Percentiles rank a stretch among this genome's conserved stretches.
These are phyloP conservation scores for Platanthera guangdongensis DNA, from an alignment of 106 monocot species.

Conservation along the genomic window DNA sequence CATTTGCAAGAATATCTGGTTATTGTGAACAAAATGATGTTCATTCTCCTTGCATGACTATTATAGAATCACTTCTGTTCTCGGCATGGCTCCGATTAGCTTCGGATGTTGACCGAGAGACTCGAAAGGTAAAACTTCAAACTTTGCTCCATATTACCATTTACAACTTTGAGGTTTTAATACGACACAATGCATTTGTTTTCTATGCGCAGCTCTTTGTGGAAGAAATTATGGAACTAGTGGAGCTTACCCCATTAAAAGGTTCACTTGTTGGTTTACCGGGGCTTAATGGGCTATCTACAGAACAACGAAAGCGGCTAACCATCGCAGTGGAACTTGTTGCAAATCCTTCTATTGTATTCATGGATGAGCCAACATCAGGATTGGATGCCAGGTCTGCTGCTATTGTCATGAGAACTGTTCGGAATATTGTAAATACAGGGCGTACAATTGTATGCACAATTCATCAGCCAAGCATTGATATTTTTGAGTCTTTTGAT, in stretches of 20 bases:
- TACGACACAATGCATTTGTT: not conserved
- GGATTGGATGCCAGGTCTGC: constrained; percentile 97
- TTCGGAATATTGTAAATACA: constrained; percentile 96
- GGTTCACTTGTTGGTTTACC: constrained; percentile 95
- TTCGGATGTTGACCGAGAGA: constrained; percentile 53
- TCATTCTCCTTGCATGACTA: constrained; percentile 96
- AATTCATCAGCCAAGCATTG: constrained; percentile 99
- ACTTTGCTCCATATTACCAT: not conserved
- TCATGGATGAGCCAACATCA: constrained; percentile 99
- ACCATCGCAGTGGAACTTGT: constrained; percentile 99
- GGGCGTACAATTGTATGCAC: constrained; percentile 99
- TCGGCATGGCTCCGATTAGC: constrained; percentile 92
- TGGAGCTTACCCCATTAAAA: constrained; percentile 73
- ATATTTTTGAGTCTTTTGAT: constrained; percentile 99
- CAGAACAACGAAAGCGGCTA: constrained; percentile 88
- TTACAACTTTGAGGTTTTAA: constrained; percentile 1
- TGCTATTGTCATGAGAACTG: constrained; percentile 98
- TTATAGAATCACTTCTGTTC: constrained; percentile 80
- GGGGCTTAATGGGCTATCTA: constrained; percentile 81
- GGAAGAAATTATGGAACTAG: constrained; percentile 97
- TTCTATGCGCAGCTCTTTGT: constrained; percentile 67
- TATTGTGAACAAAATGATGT: constrained; percentile 98
- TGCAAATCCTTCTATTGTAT: constrained; percentile 97
- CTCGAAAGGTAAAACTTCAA: constrained; percentile 42
- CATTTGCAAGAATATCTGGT: constrained; percentile 92